Evolutionary conservation across 2,329 filamentous ascomycete genomes (phyloP), one percentile per base, ranked within the genome.

Genomic region (Trichophyton schoenleinii): DNA sequence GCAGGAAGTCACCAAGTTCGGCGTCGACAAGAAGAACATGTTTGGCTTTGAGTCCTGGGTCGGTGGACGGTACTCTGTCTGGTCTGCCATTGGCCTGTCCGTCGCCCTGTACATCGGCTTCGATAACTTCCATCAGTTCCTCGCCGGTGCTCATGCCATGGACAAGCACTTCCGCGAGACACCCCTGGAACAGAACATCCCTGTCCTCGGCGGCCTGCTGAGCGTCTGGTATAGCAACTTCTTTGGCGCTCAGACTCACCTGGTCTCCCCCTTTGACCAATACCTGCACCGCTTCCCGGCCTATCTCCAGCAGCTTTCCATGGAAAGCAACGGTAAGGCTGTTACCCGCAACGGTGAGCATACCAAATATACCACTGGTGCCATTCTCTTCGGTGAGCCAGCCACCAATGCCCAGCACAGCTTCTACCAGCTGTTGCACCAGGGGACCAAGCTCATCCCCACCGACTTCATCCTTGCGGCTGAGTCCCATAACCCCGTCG

Each of bases 151-250:
- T 60, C 88, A 99, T 73, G 90, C 89, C 72, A 96, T 99, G 91
- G 94, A 99, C 81, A 91, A 90, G 80, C 94, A 99, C 82, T 99
- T 99, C 86, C 85, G 86, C 70, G 86, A 89, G 72, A 86, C 94
- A 22, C 91, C 94, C 6, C 80, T 97, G 31, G 88, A 91, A 78
- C 80, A 97, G 79, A 99, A 99, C 79, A 97, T 99, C 67, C 94
- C 94, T 62, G 83, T 90, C 59, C 81, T 99, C 67, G 94, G 87
- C 72, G 94, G 92, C 75, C 85, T 99, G 34, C 78, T 99, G 72
- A 96, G 91, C 70, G 91, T 99, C 62, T 99, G 91, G 91, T 99
- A 99, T 81, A 95, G 90, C 65, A 89, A 99, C 81, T 97, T 97
- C 80, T 99, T 95, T 77, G 91, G 91, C 74, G 91, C 94, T 59